Base-by-base conservation (phyloP, 352 stramenopile genomes). In the Plasmopara viticola region DNA sequence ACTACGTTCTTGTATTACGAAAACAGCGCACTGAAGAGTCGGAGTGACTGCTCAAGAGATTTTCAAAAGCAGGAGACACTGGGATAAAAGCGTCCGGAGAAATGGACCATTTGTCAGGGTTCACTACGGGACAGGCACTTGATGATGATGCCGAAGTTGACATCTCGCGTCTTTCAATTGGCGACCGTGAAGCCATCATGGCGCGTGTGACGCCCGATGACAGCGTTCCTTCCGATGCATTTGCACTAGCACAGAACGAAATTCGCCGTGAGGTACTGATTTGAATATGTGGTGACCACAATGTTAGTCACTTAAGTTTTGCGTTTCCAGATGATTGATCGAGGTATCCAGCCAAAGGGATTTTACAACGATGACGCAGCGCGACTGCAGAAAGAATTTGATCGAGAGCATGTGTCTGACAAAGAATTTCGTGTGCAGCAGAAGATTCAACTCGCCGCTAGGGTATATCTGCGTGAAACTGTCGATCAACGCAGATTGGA, bases 361-460 rank as follows among this genome's bases (percentile, higher is more conserved):
- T 92, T 90, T 44, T 92, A 86, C 66, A 92, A 90, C 53, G 81
- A 92, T 58, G 78, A 92, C 58, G 81, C 78, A 17, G 68, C 70
- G 30, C 74, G 78, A n/a, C 66, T 92, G 9, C 81, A 92, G 48
- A 78, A 92, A 28, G 76, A 87, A 51, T 87, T 88, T 58, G 80
- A 88, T 49, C 69, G 74, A 44, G 78, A 90, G 44, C 74, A 90
- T 59, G 64, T 62, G 20, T 71, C 74, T 2, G 81, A 92, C 53
- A 70, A 70, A 14, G 76, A 88, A 29, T 69, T 68, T 34, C 70
- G 81, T 33, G 70, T 82, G 51, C 66, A 82, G 39, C 74, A 87
- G 38, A 85, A 84, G 51, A 17, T 86, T 44, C 77, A 89, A 59
- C 60, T 79, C 10, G 78, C 78, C n/a, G 80, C 78, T 14, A 83